Evolutionary conservation across 176 grass and related monocot genomes (phyloP), one percentile per base, ranked within the genome.

Genomic region (Phoenix dactylifera): DNA sequence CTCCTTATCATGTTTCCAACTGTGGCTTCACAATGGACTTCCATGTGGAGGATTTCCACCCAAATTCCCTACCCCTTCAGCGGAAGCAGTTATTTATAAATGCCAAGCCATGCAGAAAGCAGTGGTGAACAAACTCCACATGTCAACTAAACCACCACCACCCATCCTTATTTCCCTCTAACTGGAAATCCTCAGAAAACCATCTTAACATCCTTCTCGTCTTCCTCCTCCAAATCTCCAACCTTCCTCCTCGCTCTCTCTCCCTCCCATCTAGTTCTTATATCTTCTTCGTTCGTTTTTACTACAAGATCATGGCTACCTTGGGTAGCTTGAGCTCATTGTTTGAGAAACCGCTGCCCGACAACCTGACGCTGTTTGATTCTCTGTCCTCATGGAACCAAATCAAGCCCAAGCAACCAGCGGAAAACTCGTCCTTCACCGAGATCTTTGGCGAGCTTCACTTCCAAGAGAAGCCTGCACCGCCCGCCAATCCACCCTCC

Each of bases 361-460:
- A 98, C 57, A 88, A 83, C 67, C 85, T 79, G 44, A 98, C 88
- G 22, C 85, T 98, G 57, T 76, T 98, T 75, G 94, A 93, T 55
- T 86, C 94, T 18, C 79, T 98, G 49, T 85, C 88, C 19, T 72
- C 84, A 51, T 86, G 87, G 67, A 77, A 79, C 65, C 88, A 80
- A 23, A 71, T 77, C 48, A 63, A 76, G 49, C 62, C 55, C 28
- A 89, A 60, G 15, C 89, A 68, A 51, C 84, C 70, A 28, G 54
- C 86, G 14, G 88, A 98, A 25, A 50, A 74, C 39, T 18, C 76
- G 1, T 79, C 84, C 67, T 74, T 98, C 76, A 93, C 94, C 7
- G 94, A 98, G 88, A 82, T 98, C 67, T 89, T 98, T 73, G 94
- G 94, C 18, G 89, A 95, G 66, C 85, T 95, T 57, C 89, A 95